Evolutionary conservation across 148 eudicot genomes (phyloP).

Genomic region (Oxyria digyna): DNA sequence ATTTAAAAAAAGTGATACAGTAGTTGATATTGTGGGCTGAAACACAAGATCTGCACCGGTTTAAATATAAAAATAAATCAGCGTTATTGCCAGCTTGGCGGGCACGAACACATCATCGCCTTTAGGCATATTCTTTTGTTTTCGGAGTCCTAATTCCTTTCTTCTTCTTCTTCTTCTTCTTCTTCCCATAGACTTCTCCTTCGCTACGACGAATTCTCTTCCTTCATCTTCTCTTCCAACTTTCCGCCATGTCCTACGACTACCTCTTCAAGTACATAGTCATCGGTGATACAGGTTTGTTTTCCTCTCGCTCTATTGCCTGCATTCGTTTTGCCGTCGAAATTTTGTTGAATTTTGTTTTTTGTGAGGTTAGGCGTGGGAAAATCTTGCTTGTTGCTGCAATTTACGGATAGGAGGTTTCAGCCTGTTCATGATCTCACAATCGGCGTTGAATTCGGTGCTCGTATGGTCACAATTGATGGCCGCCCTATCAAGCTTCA

Average conservation of each 20-base stretch:
- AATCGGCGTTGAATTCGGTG: conserved; percentile 75
- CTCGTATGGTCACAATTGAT: conserved; percentile 63
- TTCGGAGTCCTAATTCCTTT: not conserved
- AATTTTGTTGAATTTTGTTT: not conserved
- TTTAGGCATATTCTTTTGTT: not conserved
- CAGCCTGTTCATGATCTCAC: conserved; percentile 81
- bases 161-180: too few species aligned
- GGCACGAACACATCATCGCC: not conserved
- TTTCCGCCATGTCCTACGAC: conserved; percentile 17
- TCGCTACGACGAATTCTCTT: not conserved
- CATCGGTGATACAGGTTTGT: conserved; percentile 12
- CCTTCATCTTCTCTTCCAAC: not conserved
- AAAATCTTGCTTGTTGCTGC: conserved; percentile 69
- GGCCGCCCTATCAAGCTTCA: conserved; percentile 55
- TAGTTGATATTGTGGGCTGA: too few species aligned
- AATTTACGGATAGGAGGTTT: conserved; percentile 72
- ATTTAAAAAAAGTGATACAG: too few species aligned
- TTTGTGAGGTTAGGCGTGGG: conserved; percentile 44
- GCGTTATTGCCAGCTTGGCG: not conserved
- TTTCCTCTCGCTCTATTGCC: not conserved
- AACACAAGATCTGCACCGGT: too few species aligned
- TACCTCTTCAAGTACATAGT: conserved; percentile 17
- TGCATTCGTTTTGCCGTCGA: not conserved
- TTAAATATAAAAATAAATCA: too few species aligned
- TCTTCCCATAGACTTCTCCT: not conserved